These are phyloP conservation scores for Eruca vesicaria DNA, from an alignment of 441 rosid species.

Conservation along the genomic window DNA sequence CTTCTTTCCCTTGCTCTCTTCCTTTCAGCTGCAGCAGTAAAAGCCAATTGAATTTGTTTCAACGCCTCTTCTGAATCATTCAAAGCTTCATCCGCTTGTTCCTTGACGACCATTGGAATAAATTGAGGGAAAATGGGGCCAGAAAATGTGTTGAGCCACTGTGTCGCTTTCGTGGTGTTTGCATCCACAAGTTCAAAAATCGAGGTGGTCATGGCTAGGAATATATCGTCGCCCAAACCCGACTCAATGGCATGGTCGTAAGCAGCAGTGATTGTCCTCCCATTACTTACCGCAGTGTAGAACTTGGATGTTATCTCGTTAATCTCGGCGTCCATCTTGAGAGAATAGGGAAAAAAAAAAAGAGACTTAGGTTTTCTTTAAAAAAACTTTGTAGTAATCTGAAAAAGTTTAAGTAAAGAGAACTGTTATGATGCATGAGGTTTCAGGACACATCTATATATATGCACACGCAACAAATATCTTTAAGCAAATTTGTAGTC, in stretches of 20 bases:
- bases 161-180: too few relatives aligned
- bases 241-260: neutral
- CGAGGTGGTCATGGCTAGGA: neutral
- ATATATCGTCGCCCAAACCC: neutral
- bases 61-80: neutral
- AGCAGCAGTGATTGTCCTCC: neutral
- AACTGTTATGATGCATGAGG: neutral
- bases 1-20: neutral
- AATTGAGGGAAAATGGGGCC: neutral
- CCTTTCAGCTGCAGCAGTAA: neutral
- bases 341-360: neutral
- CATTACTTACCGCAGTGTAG: neutral
- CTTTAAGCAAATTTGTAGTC: neutral
- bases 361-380: neutral
- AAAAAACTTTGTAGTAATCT: neutral
- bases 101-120: neutral
- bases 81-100: neutral
- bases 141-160: neutral
- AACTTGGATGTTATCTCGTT: neutral
- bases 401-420: neutral
- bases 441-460: too few relatives aligned
- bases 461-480: neutral
- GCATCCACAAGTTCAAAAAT: neutral
- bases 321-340: neutral
- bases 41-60: neutral